phyloP scores from a whole-genome alignment of 345 rosid species.

The Salix udensis region DNA sequence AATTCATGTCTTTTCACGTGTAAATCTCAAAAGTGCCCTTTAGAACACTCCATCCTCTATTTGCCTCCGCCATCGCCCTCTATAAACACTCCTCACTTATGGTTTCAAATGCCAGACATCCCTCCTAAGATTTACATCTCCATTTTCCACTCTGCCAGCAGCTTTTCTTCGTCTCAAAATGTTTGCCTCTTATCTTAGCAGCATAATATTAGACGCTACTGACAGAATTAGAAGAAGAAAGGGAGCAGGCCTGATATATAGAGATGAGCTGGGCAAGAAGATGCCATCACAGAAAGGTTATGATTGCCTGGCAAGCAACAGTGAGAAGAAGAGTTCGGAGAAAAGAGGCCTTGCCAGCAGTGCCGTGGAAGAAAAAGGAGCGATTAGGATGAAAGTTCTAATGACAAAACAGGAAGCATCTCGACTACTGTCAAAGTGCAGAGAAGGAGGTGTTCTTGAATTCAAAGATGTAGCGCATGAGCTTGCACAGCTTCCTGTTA shows the following conservation, averaged over 20 bases:
- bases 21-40: neutral
- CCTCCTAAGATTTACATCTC: neutral
- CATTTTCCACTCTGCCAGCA: neutral
- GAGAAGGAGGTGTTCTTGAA: conserved; percentile 46
- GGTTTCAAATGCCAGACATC: neutral
- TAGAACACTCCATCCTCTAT: neutral
- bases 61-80: neutral
- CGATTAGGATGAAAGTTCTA: conserved; percentile 53
- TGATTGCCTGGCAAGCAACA: neutral
- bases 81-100: neutral
- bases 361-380: conserved; percentile 8
- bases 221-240: neutral
- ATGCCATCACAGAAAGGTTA: conserved; percentile 13
- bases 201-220: neutral
- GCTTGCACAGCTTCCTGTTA: conserved; percentile 38
- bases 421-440: conserved; percentile 42
- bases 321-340: conserved; percentile 4
- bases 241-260: conserved; percentile 17
- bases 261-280: conserved; percentile 31
- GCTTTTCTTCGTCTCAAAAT: neutral
- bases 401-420: conserved; percentile 62
- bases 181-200: neutral
- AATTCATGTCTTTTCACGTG: neutral
- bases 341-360: conserved; percentile 3
- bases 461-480: conserved; percentile 48